Conservation (phyloP, 2,329 filamentous ascomycete species). For the Herpomyces periplanetae region DNA sequence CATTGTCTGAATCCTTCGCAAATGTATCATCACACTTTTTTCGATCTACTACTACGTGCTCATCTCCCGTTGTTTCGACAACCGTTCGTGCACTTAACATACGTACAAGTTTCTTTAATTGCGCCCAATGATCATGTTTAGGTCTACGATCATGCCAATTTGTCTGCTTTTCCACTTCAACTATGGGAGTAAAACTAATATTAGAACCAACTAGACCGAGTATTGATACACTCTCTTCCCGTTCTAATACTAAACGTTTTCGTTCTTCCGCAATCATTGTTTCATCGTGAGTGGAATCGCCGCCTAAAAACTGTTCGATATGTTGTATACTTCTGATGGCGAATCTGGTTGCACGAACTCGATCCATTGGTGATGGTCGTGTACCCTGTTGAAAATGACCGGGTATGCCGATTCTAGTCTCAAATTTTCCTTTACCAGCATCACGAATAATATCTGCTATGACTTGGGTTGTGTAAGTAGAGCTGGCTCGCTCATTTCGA, state of each 20-base stretch:
- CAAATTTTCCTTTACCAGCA: constrained; percentile 63
- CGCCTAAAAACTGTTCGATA: constrained; percentile 32
- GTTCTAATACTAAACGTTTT: too few species aligned
- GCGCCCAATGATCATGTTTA: constrained; percentile 46
- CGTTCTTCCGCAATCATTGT: constrained; percentile 36
- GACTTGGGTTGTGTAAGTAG: constrained; percentile 60
- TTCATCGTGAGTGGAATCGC: constrained; percentile 19
- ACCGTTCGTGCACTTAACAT: constrained; percentile 45
- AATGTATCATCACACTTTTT: too few species aligned
- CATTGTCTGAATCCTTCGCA: too few species aligned
- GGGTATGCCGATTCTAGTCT: constrained; percentile 59
- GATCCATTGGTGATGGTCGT: constrained; percentile 76
- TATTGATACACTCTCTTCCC: constrained; percentile 29
- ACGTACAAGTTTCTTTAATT: constrained; percentile 41
- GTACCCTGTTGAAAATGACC: constrained; percentile 84
- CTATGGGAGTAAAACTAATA: constrained; percentile 53
- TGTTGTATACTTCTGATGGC: constrained; percentile 83
- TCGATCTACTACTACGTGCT: too few species aligned
- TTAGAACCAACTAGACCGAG: constrained; percentile 73
- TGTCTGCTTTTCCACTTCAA: constrained; percentile 44
- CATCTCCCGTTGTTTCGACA: too few species aligned
- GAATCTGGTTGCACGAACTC: constrained; percentile 56
- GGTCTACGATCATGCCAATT: constrained; percentile 75
- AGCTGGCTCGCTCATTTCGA: constrained; percentile 76
- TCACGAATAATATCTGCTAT: constrained; percentile 86